Evolutionary conservation across 257 asterid genomes (phyloP), one percentile per base, ranked within the genome.

Genomic region (Euphrasia confusa): DNA sequence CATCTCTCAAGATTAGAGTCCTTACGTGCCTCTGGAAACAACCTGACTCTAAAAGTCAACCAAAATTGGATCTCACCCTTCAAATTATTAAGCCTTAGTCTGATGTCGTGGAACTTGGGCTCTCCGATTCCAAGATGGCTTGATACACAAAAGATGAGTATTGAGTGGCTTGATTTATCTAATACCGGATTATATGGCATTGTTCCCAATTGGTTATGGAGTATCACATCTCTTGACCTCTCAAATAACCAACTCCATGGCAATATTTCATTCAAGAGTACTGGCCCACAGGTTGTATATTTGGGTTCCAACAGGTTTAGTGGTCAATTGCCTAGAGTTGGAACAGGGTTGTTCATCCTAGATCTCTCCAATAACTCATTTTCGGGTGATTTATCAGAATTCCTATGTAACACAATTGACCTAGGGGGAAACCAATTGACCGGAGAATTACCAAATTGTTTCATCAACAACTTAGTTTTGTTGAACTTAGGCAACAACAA

Each of bases 121-220:
- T 48, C 71, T 50, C 28, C 13, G n/a, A 60, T 77, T 55, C 80
- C 77, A 3, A 0, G 32, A 2, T 80, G 85, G 85, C 54, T 80
- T 54, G 50, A 45, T 1, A 42, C 68, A 1, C 73, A 74, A 14
- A 63, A 32, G 32, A 10, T 10, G 14, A 50, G 17, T n/a, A 13
- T 17, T 15, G 0, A 0, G 1, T 4, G 0, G 1, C 21, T 50
- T 15, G 56, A 50, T 50, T 50, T 50, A 50, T 50, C 82, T 1
- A 47, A 24, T n/a, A 63, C 71, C 7, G 78, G 78, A 26, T 54
- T 76, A 11, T 35, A 66, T 0, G 63, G 63, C 18, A 11, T 5
- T 39, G 52, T 76, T 66, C 76, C 82, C 14, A 30, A 4, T 0
- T 76, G 82, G 82, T 11, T 79, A 39, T 76, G 81, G 81, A 27